Evolutionary conservation across 768 basidiomycete species (phyloP), one percentile per base, ranked within the genome.

Genomic region (Leucocoprinus sp.): DNA sequence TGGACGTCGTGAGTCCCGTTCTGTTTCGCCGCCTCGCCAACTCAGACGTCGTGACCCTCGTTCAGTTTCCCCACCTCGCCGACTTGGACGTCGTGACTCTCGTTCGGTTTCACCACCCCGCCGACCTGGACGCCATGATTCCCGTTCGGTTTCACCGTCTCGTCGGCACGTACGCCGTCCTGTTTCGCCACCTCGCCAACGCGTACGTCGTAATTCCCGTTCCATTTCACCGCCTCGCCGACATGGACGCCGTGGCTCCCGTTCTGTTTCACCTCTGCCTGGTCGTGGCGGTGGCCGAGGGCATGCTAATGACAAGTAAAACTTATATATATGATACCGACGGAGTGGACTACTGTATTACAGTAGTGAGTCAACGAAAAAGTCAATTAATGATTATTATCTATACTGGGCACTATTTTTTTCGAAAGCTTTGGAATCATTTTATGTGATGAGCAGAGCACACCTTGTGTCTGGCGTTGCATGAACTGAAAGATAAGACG

Each of bases 71-170:
- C 54, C 54, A 18, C 50, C 57, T 22, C 56, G 54, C 2, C 56
- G 56, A 36, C 57, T 52, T 28, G 34, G 35, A 7, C 52, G 51
- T 12, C 38, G 40, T 23, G 45, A 29, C 21, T 48, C 54, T 18
- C 36, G 43, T 29, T 26, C 58, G 12, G 55, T 43, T 15, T 50
- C 58, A 12, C 58, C 63, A 23, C 50, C 55, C 15, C 60, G 54
- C 22, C 35, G 43, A 17, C 42, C 36, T 17, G 36, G 36, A n/a
- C 44, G 31, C 8, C 40, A 34, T 14, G 39, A 28, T 12, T 48
- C 45, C 8, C 38, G 45, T 21, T 45, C 43, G 2, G 26, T 28
- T 12, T 41, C 48, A n/a, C n/a, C n/a, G n/a, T n/a, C n/a, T n/a
- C n/a, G n/a, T n/a, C n/a, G n/a, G n/a, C n/a, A n/a, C n/a, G n/a